These are phyloP conservation scores for Teunomyces barrocoloradensis DNA, from an alignment of 805 yeast genomes.

Conservation along the genomic window DNA sequence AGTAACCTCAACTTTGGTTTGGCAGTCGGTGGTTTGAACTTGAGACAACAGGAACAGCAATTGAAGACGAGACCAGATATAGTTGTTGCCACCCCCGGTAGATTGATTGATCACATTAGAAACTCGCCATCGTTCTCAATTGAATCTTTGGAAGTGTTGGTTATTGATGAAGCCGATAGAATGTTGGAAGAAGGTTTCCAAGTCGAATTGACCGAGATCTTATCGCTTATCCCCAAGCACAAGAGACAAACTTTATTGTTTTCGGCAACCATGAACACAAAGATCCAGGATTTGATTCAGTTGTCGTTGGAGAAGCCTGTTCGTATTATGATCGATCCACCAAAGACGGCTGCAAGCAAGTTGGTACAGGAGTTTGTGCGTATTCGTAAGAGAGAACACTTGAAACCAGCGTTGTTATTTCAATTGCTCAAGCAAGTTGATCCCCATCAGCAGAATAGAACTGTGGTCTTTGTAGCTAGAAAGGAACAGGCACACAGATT, in stretches of 20 bases:
- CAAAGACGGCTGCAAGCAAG: constrained; percentile 89
- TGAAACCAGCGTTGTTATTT: constrained; percentile 80
- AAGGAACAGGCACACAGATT: constrained; percentile 88
- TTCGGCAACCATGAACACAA: constrained; percentile 97
- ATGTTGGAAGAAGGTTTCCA: constrained; percentile 99
- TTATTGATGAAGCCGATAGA: constrained; percentile 97
- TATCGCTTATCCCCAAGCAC: constrained; percentile 74
- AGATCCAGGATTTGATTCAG: constrained; percentile 82
- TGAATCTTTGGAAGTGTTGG: constrained; percentile 87
- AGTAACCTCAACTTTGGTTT: constrained; percentile 80
- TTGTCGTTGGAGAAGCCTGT: constrained; percentile 89
- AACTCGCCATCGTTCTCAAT: constrained; percentile 92
- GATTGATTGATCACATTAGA: constrained; percentile 94
- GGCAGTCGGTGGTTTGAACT: constrained; percentile 97
- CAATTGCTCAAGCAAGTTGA: constrained; percentile 68
- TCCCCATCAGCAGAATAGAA: constrained; percentile 60
- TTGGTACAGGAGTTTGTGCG: constrained; percentile 92
- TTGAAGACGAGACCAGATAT: constrained; percentile 90
- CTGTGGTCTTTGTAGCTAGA: constrained; percentile 87
- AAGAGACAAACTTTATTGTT: constrained; percentile 92
- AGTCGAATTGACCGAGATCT: constrained; percentile 86
- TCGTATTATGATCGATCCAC: constrained; percentile 93
- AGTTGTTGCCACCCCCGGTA: constrained; percentile 98
- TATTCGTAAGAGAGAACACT: constrained; percentile 80
- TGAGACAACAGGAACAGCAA: constrained; percentile 94